phyloP scores from a whole-genome alignment of 1,284 basidiomycete genomes.

The Cutaneotrichosporon mucoides region DNA sequence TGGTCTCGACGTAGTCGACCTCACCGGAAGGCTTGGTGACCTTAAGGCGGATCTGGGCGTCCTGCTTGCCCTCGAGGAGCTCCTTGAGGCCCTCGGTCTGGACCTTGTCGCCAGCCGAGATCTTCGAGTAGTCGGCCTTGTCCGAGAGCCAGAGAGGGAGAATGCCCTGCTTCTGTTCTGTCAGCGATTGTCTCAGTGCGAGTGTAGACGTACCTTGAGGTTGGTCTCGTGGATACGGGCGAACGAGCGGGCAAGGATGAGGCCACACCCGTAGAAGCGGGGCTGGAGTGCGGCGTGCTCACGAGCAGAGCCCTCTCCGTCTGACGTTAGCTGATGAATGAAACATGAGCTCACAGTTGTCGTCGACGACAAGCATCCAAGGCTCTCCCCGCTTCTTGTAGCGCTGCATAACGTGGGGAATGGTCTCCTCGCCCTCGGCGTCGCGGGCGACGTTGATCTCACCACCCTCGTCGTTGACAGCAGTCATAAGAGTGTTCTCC shows the following conservation, averaged over 20 bases:
- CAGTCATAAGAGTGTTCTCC: constrained; percentile 81
- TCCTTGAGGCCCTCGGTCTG: constrained; percentile 58
- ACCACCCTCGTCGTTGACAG: constrained; percentile 87
- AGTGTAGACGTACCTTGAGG: constrained; percentile 56
- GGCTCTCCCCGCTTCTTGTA: constrained; percentile 76
- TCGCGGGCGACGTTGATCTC: constrained; percentile 87
- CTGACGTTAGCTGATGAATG: constrained; percentile 26
- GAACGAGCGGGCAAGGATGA: constrained; percentile 87
- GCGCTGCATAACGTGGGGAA: constrained; percentile 82
- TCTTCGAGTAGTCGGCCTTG: constrained; percentile 74
- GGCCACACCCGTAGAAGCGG: constrained; percentile 81
- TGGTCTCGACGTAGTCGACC: constrained; percentile 64
- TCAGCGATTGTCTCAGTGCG: not conserved
- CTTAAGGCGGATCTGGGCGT: constrained; percentile 53
- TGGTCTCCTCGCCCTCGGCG: constrained; percentile 64
- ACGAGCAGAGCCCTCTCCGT: constrained; percentile 81
- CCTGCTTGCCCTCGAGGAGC: constrained; percentile 52
- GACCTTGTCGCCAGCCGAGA: constrained; percentile 71
- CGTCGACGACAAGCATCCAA: constrained; percentile 93
- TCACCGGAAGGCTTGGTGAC: constrained; percentile 66
- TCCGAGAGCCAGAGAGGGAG: constrained; percentile 87
- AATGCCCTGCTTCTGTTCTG: constrained; percentile 74
- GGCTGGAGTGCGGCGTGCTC: constrained; percentile 98
- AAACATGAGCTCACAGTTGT: constrained; percentile 56
- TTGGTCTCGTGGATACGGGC: constrained; percentile 99